phyloP scores from a whole-genome alignment of 352 stramenopile species.

The Globisporangium iwayamae region DNA sequence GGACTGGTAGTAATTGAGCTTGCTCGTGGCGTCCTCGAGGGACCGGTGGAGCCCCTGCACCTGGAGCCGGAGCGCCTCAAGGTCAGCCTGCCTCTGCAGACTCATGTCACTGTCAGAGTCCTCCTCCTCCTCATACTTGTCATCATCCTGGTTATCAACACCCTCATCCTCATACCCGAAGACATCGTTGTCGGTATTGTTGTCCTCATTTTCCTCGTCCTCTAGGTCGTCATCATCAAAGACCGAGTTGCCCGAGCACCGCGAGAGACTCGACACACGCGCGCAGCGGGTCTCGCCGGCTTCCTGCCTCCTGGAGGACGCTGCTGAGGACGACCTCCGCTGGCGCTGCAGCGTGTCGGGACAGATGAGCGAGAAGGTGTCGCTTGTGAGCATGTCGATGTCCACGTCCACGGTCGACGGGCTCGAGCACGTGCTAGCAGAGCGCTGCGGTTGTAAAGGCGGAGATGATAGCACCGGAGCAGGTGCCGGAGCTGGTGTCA shows the following conservation, averaged over 20 bases:
- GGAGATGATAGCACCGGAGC: not conserved
- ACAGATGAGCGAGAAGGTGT: conserved; percentile 56
- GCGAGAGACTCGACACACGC: conserved; percentile 39
- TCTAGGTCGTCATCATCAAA: conserved; percentile 23
- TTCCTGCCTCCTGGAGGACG: conserved; percentile 24
- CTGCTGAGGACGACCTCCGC: conserved; percentile 14
- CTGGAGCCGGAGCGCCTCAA: conserved; percentile 40
- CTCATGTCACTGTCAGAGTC: not conserved
- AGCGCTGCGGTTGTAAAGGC: not conserved
- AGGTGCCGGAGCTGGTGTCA: not conserved
- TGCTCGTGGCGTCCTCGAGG: conserved; percentile 46
- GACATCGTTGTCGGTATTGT: not conserved
- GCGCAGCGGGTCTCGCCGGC: conserved; percentile 38
- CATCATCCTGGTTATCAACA: conserved; percentile 12
- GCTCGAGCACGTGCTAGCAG: conserved; percentile 11
- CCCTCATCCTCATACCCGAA: not conserved
- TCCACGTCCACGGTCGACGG: conserved; percentile 39
- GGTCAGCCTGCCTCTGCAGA: conserved; percentile 31
- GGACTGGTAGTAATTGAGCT: conserved; percentile 36
- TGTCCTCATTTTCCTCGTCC: not conserved
- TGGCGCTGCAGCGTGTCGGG: conserved; percentile 32
- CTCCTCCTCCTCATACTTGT: conserved; percentile 1
- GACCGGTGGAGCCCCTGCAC: conserved; percentile 48
- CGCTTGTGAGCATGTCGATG: conserved; percentile 44
- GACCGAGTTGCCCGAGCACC: conserved; percentile 30